These are phyloP conservation scores for Cystobasidium slooffiae DNA, from an alignment of 1,284 basidiomycete genomes.

Conservation along the genomic window DNA sequence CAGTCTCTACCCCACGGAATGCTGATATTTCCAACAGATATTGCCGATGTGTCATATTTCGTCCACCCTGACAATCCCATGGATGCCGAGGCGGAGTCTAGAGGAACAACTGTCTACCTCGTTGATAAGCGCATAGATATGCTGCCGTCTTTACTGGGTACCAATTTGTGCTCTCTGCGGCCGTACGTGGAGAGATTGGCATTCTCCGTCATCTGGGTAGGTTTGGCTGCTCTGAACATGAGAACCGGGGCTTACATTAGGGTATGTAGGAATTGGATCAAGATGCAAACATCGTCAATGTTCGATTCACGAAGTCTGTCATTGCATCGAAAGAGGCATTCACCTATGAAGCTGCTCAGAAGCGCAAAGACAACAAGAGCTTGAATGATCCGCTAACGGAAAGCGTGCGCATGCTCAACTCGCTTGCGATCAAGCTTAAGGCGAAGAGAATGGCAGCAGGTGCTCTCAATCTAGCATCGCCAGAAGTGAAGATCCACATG, in stretches of 20 bases:
- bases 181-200: constrained; percentile 93
- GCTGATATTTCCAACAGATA: constrained; percentile 65
- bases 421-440: constrained; percentile 83
- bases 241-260: background rate
- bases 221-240: constrained; percentile 52
- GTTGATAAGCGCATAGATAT: constrained; percentile 99
- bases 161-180: constrained; percentile 91
- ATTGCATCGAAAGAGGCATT: constrained; percentile 97
- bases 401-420: constrained; percentile 87
- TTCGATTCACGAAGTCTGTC: constrained; percentile 92
- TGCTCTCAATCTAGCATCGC: constrained; percentile 94
- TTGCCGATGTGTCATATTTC: constrained; percentile 97
- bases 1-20: background rate
- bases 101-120: constrained; percentile 97
- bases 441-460: constrained; percentile 87
- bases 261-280: constrained; percentile 74
- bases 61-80: constrained; percentile 92
- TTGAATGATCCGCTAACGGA: constrained; percentile 81
- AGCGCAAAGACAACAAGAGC: constrained; percentile 88
- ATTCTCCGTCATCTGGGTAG: constrained; percentile 94
- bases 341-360: constrained; percentile 95
- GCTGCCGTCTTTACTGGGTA: constrained; percentile 91
- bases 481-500: constrained; percentile 93
- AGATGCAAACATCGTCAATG: constrained; percentile 85
- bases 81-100: constrained; percentile 92